These are phyloP conservation scores for Suhomyces wounanorum DNA, from an alignment of 1,139 yeast genomes.

Conservation along the genomic window DNA sequence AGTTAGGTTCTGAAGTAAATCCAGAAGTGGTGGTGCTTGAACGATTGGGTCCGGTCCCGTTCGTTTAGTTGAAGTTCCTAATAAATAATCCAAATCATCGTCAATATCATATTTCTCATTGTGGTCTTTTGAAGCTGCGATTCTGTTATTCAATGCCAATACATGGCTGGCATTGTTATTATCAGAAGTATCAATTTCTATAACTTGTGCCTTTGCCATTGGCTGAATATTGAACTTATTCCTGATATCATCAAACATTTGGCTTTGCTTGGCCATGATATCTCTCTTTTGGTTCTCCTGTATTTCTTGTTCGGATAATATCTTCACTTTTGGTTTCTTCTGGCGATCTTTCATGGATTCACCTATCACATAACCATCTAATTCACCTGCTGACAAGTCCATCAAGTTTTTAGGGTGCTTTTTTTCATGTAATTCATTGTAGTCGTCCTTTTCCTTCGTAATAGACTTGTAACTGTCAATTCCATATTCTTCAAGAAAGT, in stretches of 20 bases:
- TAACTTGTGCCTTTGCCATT: conserved; percentile 21
- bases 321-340: conserved; percentile 15
- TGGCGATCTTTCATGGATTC: conserved; percentile 17
- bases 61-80: conserved; percentile 14
- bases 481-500: conserved; percentile 46
- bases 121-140: conserved; percentile 15
- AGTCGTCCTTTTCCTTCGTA: conserved; percentile 29
- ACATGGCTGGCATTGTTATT: conserved; percentile 27
- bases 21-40: conserved; percentile 1
- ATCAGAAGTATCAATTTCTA: conserved; percentile 43
- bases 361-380: conserved; percentile 44
- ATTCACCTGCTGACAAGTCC: conserved; percentile 23
- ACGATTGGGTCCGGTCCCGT: background rate
- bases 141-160: conserved; percentile 28
- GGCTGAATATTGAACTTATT: conserved; percentile 25
- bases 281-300: conserved; percentile 28
- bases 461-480: conserved; percentile 34
- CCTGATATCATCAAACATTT: conserved; percentile 33
- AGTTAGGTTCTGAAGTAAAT: conserved; percentile 5
- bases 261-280: conserved; percentile 28
- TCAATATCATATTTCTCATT: conserved; percentile 18
- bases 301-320: conserved; percentile 32
- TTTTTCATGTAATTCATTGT: conserved; percentile 28
- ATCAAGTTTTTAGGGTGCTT: conserved; percentile 25
- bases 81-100: conserved; percentile 20